phyloP scores from a whole-genome alignment of 306 rosid species.

The Hylodesmum podocarpum region DNA sequence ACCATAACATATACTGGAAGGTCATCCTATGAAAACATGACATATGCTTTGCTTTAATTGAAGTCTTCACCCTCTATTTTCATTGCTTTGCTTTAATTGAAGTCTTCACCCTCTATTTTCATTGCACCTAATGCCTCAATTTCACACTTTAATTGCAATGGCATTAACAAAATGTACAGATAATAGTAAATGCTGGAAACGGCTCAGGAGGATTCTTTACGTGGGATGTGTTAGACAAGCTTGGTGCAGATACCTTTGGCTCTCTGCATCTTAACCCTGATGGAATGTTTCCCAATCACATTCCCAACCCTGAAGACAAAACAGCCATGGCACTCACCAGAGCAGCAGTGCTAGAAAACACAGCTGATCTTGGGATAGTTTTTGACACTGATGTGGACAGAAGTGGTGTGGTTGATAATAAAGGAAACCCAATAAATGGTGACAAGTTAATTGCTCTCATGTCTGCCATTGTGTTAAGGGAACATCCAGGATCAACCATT shows the following conservation, averaged over 20 bases:
- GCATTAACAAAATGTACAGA: constrained; percentile 48
- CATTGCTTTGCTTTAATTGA: neutral
- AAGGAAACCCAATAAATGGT: constrained; percentile 79
- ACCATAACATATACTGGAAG: neutral
- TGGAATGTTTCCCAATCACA: constrained; percentile 94
- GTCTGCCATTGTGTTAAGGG: constrained; percentile 71
- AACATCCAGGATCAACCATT: constrained; percentile 72
- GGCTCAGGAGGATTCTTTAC: constrained; percentile 97
- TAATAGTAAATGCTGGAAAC: constrained; percentile 89
- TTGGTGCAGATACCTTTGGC: constrained; percentile 93
- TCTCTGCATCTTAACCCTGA: constrained; percentile 86
- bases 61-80: neutral
- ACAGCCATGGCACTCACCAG: constrained; percentile 83
- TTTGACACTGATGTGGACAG: constrained; percentile 92
- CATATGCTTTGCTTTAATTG: neutral
- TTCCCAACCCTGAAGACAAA: constrained; percentile 88
- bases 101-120: neutral
- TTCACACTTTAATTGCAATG: neutral
- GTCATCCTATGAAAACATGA: neutral
- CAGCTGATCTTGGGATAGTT: constrained; percentile 83
- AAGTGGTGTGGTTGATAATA: constrained; percentile 72
- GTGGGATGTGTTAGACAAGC: constrained; percentile 84
- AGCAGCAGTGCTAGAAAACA: constrained; percentile 60
- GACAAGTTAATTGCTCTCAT: constrained; percentile 85
- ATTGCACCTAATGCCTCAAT: neutral